These are phyloP conservation scores for Yarrowia galli DNA, from an alignment of 1,139 yeast genomes.

Conservation along the genomic window DNA sequence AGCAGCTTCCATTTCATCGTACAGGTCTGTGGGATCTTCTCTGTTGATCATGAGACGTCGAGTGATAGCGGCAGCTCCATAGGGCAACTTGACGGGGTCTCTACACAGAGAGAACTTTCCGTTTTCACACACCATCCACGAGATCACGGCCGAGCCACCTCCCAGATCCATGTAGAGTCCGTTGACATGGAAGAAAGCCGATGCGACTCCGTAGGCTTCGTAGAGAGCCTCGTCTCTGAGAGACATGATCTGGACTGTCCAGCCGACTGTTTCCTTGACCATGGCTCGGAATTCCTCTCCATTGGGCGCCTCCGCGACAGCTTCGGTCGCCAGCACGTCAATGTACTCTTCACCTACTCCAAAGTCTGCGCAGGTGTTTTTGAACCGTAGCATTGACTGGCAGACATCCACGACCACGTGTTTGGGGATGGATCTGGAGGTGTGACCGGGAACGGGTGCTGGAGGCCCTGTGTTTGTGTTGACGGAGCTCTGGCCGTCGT, in stretches of 20 bases:
- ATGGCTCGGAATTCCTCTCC: constrained; percentile 62
- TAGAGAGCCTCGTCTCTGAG: constrained; percentile 68
- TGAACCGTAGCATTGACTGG: constrained; percentile 66
- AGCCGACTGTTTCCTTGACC: constrained; percentile 62
- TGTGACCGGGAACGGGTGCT: constrained; percentile 15
- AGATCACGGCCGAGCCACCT: constrained; percentile 68
- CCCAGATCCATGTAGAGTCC: constrained; percentile 74
- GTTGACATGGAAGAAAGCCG: constrained; percentile 65
- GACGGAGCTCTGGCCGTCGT: constrained; percentile 45
- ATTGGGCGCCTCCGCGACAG: constrained; percentile 68
- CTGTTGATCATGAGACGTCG: constrained; percentile 54
- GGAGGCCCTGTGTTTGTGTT: constrained; percentile 31
- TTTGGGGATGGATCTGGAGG: constrained; percentile 58
- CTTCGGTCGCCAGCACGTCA: constrained; percentile 70
- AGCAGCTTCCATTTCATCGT: constrained; percentile 44
- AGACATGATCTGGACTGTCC: constrained; percentile 64
- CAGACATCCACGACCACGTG: constrained; percentile 63
- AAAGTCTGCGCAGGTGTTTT: constrained; percentile 69
- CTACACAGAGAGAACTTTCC: constrained; percentile 63
- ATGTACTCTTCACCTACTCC: constrained; percentile 67
- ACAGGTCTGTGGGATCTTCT: constrained; percentile 52
- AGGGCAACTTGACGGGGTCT: constrained; percentile 66
- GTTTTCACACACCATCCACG: constrained; percentile 64
- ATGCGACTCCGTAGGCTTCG: constrained; percentile 72
- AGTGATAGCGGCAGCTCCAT: constrained; percentile 70